Evolutionary conservation across 768 basidiomycete species (phyloP).

Genomic region (Suillus decipiens): DNA sequence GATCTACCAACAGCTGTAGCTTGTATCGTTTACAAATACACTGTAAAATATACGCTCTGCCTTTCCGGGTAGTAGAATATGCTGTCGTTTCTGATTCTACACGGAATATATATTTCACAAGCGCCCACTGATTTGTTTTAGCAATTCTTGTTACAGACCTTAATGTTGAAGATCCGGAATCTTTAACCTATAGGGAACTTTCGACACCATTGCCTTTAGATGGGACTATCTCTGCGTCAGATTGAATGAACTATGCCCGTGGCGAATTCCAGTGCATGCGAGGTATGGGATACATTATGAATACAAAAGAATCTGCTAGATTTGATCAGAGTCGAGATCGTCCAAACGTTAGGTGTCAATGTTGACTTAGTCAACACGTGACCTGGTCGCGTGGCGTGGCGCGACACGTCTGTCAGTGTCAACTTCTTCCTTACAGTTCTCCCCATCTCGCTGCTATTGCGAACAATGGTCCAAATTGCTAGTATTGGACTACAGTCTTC

Average conservation of each 20-base stretch:
- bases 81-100: not conserved
- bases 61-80: conserved; percentile 1
- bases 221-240: not conserved
- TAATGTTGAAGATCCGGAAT: not conserved
- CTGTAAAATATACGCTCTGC: not conserved
- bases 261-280: not conserved
- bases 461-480: not conserved
- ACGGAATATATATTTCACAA: not conserved
- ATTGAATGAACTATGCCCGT: not conserved
- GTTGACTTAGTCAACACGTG: not conserved
- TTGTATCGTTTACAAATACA: not conserved
- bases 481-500: not conserved
- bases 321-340: not conserved
- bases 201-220: not conserved
- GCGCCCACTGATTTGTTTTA: not conserved
- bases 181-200: not conserved
- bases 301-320: not conserved
- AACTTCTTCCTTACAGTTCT: not conserved
- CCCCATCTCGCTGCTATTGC: not conserved
- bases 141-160: not conserved
- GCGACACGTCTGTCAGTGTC: not conserved
- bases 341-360: not conserved
- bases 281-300: not conserved
- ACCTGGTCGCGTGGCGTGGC: not conserved
- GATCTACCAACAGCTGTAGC: not conserved